Evolutionary conservation across 257 asterid species (phyloP).

Genomic region (Solanum pinnatisectum): DNA sequence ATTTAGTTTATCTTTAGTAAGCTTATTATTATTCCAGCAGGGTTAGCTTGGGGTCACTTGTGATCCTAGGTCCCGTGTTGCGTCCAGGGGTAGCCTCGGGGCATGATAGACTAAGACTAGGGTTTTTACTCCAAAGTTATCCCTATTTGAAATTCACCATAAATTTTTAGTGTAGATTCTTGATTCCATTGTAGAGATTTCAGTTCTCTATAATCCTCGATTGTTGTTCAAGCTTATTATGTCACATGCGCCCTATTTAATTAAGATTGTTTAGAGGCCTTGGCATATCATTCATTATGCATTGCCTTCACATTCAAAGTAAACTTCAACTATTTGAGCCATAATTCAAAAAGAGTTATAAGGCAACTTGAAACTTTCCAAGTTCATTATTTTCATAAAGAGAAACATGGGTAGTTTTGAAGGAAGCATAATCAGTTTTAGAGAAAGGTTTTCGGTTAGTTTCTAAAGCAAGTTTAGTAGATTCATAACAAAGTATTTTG

Average conservation of each 20-base stretch:
- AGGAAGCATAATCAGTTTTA: background rate
- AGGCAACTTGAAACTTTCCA: background rate
- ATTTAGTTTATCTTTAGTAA: too few species aligned
- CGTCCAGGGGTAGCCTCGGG: too few species aligned
- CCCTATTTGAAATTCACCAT: background rate
- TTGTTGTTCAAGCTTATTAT: background rate
- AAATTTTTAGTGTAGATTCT: background rate
- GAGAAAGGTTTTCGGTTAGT: background rate
- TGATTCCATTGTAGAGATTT: background rate
- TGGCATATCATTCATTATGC: background rate
- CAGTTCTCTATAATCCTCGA: background rate
- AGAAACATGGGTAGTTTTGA: background rate
- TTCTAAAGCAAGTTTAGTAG: background rate
- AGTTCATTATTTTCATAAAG: too few species aligned
- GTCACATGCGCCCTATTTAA: background rate
- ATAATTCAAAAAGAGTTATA: background rate
- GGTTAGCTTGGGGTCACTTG: too few species aligned
- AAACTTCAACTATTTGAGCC: background rate
- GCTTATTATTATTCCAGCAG: too few species aligned
- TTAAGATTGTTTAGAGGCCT: background rate
- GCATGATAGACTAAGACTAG: background rate
- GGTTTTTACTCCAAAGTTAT: background rate
- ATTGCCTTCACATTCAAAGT: background rate
- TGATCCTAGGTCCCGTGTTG: too few species aligned
- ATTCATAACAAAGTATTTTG: background rate